phyloP scores from a whole-genome alignment of 352 stramenopile genomes.

The Pythium volutum region DNA sequence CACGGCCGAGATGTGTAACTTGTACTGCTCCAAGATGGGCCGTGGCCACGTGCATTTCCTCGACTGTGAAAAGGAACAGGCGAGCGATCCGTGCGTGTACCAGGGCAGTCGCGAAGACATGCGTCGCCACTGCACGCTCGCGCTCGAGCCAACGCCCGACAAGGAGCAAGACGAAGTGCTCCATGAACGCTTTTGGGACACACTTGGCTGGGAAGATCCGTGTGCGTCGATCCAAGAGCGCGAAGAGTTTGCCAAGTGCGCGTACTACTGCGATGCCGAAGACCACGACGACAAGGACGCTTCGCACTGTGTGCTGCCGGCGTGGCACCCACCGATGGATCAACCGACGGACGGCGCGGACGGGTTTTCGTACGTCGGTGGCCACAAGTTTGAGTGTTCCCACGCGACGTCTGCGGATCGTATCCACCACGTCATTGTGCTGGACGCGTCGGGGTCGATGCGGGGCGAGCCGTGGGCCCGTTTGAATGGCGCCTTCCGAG shows the following conservation, averaged over 20 bases:
- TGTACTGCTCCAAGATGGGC: conserved; percentile 81
- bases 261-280: conserved; percentile 61
- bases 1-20: conserved; percentile 76
- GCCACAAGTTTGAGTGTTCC: conserved; percentile 76
- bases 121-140: conserved; percentile 61
- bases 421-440: conserved; percentile 77
- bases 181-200: conserved; percentile 77
- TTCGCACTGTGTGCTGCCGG: conserved; percentile 61
- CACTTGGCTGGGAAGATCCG: conserved; percentile 70
- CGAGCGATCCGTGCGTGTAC: conserved; percentile 2
- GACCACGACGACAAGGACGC: conserved; percentile 51
- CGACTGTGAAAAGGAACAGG: conserved; percentile 42
- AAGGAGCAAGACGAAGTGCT: conserved; percentile 67
- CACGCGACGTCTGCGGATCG: conserved; percentile 47
- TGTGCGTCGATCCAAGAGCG: conserved; percentile 52
- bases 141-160: conserved; percentile 48
- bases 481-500: conserved; percentile 50
- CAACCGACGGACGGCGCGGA: conserved; percentile 30
- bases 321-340: conserved; percentile 48
- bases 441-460: conserved; percentile 80
- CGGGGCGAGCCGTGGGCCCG: conserved; percentile 48
- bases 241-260: conserved; percentile 68
- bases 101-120: conserved; percentile 32
- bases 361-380: conserved; percentile 51
- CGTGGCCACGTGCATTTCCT: conserved; percentile 75